phyloP scores from a whole-genome alignment of 1,139 yeast species.

The Blastobotrys illinoisensis region DNA sequence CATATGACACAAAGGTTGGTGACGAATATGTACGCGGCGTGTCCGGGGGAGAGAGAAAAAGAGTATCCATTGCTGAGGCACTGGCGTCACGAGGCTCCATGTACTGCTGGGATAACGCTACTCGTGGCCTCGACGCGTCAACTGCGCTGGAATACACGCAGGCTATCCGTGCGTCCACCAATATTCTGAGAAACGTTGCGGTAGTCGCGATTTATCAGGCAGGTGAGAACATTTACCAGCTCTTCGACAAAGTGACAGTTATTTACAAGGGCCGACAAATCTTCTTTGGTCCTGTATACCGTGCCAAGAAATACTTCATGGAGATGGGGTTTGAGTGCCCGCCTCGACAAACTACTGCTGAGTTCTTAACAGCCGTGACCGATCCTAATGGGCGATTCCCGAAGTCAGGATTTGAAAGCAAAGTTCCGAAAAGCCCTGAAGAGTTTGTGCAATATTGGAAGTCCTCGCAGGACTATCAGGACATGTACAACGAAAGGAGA shows the following conservation, averaged over 20 bases:
- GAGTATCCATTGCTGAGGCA: slow-evolving; percentile 57
- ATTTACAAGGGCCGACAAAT: slow-evolving; percentile 53
- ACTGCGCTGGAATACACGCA: slow-evolving; percentile 61
- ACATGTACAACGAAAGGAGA: slow-evolving; percentile 24
- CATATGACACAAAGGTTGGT: slow-evolving; percentile 50
- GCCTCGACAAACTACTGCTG: slow-evolving; percentile 51
- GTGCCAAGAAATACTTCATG: slow-evolving; percentile 48
- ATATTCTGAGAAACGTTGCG: slow-evolving; percentile 48
- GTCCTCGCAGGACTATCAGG: slow-evolving; percentile 40
- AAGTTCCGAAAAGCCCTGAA: slow-evolving; percentile 49
- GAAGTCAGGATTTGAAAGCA: slow-evolving; percentile 33
- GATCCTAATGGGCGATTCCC: slow-evolving; percentile 45
- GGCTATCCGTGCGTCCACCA: slow-evolving; percentile 54
- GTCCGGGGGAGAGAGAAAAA: slow-evolving; percentile 57
- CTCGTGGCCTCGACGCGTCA: slow-evolving; percentile 66
- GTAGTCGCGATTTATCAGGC: slow-evolving; percentile 56
- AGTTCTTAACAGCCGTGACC: slow-evolving; percentile 57
- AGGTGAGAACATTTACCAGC: slow-evolving; percentile 54
- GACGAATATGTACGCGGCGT: slow-evolving; percentile 55
- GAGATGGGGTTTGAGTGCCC: slow-evolving; percentile 57
- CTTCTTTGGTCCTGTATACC: slow-evolving; percentile 47
- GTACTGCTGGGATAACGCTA: slow-evolving; percentile 66
- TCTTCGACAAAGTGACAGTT: slow-evolving; percentile 58
- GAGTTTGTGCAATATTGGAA: slow-evolving; percentile 54
- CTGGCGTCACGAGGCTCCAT: slow-evolving; percentile 50